phyloP scores from a whole-genome alignment of 1,284 basidiomycete species.

The Cutaneotrichosporon cyanovorans region DNA sequence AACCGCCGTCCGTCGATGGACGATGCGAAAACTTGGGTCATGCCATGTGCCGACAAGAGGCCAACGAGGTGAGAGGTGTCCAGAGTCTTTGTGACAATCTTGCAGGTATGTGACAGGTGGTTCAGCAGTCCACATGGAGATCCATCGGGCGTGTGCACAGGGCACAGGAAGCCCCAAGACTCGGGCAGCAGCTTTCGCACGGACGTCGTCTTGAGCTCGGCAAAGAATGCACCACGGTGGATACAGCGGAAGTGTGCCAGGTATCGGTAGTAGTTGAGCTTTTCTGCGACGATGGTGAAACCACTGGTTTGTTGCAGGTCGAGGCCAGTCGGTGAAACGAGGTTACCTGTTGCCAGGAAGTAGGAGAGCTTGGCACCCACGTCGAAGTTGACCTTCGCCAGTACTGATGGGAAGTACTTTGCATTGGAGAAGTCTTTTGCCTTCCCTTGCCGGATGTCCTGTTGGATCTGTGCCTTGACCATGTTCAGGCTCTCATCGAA shows the following conservation, averaged over 20 bases:
- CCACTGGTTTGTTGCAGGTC: conserved; percentile 96
- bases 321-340: conserved; percentile 88
- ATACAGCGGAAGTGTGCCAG: conserved; percentile 98
- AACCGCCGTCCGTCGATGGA: conserved; percentile 69
- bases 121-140: conserved; percentile 96
- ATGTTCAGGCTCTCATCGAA: conserved; percentile 81
- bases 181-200: conserved; percentile 96
- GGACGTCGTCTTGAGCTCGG: conserved; percentile 95
- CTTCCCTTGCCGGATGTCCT: conserved; percentile 68
- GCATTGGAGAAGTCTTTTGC: conserved; percentile 73
- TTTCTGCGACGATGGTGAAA: conserved; percentile 97
- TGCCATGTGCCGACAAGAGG: conserved; percentile 80
- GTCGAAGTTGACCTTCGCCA: conserved; percentile 79
- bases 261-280: conserved; percentile 97
- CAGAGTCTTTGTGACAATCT: conserved; percentile 75
- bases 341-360: conserved; percentile 95
- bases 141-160: conserved; percentile 98
- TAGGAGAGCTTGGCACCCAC: conserved; percentile 83
- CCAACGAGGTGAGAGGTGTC: conserved; percentile 70
- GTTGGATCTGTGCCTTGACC: conserved; percentile 63
- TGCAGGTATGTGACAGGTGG: conserved; percentile 89
- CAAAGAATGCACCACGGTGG: conserved; percentile 98
- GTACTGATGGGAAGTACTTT: conserved; percentile 69
- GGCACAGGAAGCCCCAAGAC: conserved; percentile 98
- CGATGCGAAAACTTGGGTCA: conserved; percentile 82